These are phyloP conservation scores for Tremella fuciformis DNA, from an alignment of 768 basidiomycete genomes.

Conservation along the genomic window DNA sequence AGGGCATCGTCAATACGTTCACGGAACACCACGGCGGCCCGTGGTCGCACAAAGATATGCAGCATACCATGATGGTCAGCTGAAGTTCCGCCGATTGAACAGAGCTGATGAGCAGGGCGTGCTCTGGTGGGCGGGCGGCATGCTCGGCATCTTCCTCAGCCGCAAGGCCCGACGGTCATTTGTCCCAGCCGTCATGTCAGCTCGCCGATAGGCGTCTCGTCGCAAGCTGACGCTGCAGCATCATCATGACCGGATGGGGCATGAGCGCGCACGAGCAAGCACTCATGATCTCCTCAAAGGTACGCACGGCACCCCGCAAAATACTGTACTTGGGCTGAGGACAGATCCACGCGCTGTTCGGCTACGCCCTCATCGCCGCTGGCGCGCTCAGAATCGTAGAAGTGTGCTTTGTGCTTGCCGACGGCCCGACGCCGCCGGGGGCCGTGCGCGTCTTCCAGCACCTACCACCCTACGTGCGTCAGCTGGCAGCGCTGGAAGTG, in stretches of 20 bases:
- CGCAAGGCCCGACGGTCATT: constrained; percentile 52
- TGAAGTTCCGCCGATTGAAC: neutral
- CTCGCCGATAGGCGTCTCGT: neutral
- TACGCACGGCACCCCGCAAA: constrained; percentile 42
- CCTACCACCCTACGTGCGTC: constrained; percentile 73
- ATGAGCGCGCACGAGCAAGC: constrained; percentile 88
- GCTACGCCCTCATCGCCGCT: constrained; percentile 79
- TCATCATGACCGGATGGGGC: constrained; percentile 85
- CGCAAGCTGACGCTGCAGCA: constrained; percentile 54
- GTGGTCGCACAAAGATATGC: constrained; percentile 93
- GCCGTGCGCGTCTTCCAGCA: constrained; percentile 71
- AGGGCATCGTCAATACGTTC: constrained; percentile 76
- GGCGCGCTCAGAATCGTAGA: constrained; percentile 77
- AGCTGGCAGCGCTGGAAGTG: neutral
- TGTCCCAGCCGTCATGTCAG: constrained; percentile 76
- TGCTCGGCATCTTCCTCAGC: constrained; percentile 74
- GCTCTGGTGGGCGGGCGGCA: constrained; percentile 76
- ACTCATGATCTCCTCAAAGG: constrained; percentile 77
- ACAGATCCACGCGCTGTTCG: constrained; percentile 79
- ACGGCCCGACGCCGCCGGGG: constrained; percentile 47
- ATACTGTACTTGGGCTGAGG: neutral
- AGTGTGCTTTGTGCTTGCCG: constrained; percentile 67
- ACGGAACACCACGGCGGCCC: constrained; percentile 77
- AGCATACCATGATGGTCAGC: constrained; percentile 63
- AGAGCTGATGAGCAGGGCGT: constrained; percentile 55